These are phyloP conservation scores for Lanmaoa rubissima DNA, from an alignment of 768 basidiomycete species.

Conservation along the genomic window DNA sequence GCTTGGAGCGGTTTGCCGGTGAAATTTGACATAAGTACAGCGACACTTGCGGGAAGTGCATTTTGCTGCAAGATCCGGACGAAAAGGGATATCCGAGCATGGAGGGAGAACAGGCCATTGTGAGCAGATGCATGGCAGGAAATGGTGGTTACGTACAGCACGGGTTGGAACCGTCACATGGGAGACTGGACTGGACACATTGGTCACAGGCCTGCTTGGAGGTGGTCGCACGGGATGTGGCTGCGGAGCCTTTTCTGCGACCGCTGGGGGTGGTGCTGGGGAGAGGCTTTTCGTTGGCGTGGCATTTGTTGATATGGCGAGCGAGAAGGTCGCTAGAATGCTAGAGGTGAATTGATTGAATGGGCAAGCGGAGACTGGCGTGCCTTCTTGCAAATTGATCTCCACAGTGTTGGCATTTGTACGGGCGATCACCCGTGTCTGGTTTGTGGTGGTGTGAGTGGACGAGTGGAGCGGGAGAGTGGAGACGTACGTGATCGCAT, in stretches of 20 bases:
- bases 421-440: slow-evolving; percentile 90
- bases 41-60: slow-evolving; percentile 67
- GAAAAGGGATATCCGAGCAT: background rate
- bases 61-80: slow-evolving; percentile 49
- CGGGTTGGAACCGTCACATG: slow-evolving; percentile 78
- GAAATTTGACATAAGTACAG: slow-evolving; percentile 82
- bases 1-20: slow-evolving; percentile 75
- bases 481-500: slow-evolving; percentile 81
- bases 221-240: slow-evolving; percentile 69
- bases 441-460: slow-evolving; percentile 10
- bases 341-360: slow-evolving; percentile 5
- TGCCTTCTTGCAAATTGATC: slow-evolving; percentile 89
- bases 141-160: slow-evolving; percentile 51
- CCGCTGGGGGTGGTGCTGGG: slow-evolving; percentile 33
- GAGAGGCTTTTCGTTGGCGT: slow-evolving; percentile 65
- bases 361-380: slow-evolving; percentile 10
- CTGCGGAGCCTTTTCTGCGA: slow-evolving; percentile 65
- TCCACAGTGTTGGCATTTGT: slow-evolving; percentile 85
- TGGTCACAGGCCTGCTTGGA: slow-evolving; percentile 86
- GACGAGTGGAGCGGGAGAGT: slow-evolving; percentile 22
- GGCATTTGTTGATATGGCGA: slow-evolving; percentile 85
- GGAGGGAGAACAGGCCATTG: background rate
- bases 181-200: slow-evolving; percentile 71
- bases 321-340: slow-evolving; percentile 74
- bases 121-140: background rate